Conservation (phyloP, 768 basidiomycete species). For the Mrakia gelida region DNA sequence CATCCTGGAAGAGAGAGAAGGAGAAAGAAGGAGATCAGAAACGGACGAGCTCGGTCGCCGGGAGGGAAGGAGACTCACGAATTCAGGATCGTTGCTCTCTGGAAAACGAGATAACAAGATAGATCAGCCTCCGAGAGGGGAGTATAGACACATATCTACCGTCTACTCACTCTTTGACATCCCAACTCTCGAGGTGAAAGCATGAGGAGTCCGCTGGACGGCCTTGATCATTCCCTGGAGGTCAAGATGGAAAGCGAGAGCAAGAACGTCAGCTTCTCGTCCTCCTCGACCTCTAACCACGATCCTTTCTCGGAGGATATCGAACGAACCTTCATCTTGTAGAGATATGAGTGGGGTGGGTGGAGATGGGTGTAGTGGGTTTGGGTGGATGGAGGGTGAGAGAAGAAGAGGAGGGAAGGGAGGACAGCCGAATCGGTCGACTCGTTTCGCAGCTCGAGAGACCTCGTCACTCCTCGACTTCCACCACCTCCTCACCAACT, state of each 20-base stretch:
- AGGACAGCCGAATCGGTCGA: neutral
- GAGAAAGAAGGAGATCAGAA: conserved; percentile 5
- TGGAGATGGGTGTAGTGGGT: neutral
- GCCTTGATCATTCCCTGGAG: conserved; percentile 18
- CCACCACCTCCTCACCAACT: neutral
- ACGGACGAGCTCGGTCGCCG: neutral
- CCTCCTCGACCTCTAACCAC: neutral
- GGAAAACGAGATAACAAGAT: neutral
- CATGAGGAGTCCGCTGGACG: conserved; percentile 72
- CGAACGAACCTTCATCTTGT: neutral
- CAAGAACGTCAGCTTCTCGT: neutral
- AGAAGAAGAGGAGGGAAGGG: neutral
- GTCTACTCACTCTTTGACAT: conserved; percentile 77
- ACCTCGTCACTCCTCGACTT: neutral
- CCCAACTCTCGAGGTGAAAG: conserved; percentile 80
- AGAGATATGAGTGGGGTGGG: neutral
- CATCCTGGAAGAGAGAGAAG: conserved; percentile 13
- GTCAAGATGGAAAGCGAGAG: neutral
- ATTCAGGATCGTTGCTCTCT: conserved; percentile 20
- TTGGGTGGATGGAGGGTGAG: neutral
- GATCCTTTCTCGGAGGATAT: neutral
- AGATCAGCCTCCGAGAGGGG: conserved; percentile 26
- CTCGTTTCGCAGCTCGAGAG: neutral
- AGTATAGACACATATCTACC: neutral
- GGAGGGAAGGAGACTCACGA: conserved; percentile 13